Conservation (phyloP, 257 asterid genomes). For the Oldenlandia corymbosa region DNA sequence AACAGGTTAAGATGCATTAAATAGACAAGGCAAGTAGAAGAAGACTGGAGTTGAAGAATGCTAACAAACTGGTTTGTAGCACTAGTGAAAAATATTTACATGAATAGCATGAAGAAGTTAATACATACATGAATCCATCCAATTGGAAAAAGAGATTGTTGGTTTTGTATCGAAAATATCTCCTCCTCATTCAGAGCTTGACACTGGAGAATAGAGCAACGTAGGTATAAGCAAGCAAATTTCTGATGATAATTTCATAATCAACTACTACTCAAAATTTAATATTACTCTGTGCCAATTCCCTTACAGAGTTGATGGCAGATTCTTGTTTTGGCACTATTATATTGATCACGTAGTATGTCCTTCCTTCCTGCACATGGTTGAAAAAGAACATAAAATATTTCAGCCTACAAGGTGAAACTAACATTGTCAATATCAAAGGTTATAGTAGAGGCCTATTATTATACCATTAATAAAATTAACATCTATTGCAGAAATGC, state of each 20-base stretch:
- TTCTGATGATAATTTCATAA: neutral
- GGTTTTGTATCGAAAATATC: constrained; percentile 39
- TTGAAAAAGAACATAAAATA: neutral
- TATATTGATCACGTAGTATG: constrained; percentile 35
- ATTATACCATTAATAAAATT: no score
- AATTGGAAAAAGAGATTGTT: constrained; percentile 38
- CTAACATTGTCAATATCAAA: neutral
- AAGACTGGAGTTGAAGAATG: neutral
- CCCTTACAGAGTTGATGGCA: constrained; percentile 39
- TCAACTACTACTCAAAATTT: neutral
- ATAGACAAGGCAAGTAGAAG: neutral
- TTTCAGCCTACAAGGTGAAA: no score
- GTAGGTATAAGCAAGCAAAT: no score
- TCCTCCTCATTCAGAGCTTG: constrained; percentile 49
- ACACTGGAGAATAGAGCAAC: constrained; percentile 25
- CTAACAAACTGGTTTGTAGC: no score
- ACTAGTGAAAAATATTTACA: no score
- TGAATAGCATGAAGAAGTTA: no score
- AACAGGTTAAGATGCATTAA: neutral
- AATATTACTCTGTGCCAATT: neutral
- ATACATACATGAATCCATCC: constrained; percentile 53
- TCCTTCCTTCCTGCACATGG: constrained; percentile 36
- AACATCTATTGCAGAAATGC: no score
- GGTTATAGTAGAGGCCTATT: no score
- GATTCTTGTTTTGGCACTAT: constrained; percentile 50